Percentiles rank a stretch among this genome's conserved stretches.
Conservation (phyloP, 2,329 filamentous ascomycete genomes). For the Fonsecaea pedrosoi region DNA sequence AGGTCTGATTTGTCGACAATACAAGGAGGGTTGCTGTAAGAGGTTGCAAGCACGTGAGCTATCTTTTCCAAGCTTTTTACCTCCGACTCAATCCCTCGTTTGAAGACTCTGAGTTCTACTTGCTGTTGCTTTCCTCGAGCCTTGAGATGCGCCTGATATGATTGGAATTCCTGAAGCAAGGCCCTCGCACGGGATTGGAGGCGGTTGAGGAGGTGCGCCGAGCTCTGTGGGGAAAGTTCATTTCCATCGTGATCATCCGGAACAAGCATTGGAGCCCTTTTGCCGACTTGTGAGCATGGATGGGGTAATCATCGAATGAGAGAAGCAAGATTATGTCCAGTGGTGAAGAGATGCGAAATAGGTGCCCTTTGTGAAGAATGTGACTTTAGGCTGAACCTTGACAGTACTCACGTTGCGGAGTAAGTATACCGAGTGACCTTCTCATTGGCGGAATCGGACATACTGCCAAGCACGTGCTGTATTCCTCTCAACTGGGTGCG, state of each 20-base stretch:
- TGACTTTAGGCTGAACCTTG: background rate
- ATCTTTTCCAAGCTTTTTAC: conserved; percentile 57
- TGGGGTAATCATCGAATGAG: background rate
- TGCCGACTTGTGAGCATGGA: background rate
- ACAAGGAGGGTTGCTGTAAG: conserved; percentile 36
- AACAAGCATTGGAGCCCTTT: background rate
- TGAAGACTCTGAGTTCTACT: conserved; percentile 60
- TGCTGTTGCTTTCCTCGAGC: conserved; percentile 53
- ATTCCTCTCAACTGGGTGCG: background rate
- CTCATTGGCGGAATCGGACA: conserved; percentile 14
- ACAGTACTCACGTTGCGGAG: conserved; percentile 5
- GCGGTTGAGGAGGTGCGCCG: conserved; percentile 10
- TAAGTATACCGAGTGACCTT: background rate
- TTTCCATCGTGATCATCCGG: background rate
- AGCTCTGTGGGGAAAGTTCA: background rate
- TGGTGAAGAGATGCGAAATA: background rate
- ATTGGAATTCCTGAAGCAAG: conserved; percentile 55
- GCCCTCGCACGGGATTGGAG: conserved; percentile 30
- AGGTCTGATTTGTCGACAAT: conserved; percentile 33
- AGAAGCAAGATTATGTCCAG: background rate
- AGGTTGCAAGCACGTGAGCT: conserved; percentile 16
- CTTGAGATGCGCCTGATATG: conserved; percentile 52
- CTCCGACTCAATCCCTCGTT: conserved; percentile 56
- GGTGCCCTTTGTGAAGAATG: background rate
- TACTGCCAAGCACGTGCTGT: conserved; percentile 4